Base-by-base conservation (phyloP, 1,284 basidiomycete species). In the Cutaneotrichosporon sp. region DNA sequence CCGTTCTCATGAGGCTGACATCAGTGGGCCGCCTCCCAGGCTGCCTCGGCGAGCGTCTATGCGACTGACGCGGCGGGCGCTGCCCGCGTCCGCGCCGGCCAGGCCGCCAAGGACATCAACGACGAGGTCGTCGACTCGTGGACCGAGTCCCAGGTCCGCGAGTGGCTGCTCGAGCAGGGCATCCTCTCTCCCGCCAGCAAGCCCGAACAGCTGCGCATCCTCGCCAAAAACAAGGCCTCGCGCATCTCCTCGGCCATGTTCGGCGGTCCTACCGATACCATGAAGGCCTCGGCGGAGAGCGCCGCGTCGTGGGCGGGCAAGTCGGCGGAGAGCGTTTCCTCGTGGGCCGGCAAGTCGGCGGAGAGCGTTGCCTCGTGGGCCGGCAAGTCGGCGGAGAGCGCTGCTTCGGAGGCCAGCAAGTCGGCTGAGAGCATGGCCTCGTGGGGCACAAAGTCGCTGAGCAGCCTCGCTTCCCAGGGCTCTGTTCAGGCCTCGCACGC, bases 131-230 rank as follows among this genome's bases (percentile, higher is more conserved):
- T 78, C 51, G 76, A 79, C 55, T 68, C 68, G 66, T 77, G 90
- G 90, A 83, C 87, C 65, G 90, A 94, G 67, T 85, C 83, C 25
- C 80, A 81, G 43, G 78, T 94, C 25, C 82, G 90, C 62, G 78
- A 86, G 60, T 93, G 86, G 75, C 79, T 96, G n/a, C 81, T 94
- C 53, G 82, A 89, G 66, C 84, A 91, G 60, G 90, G 90, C 41
- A 79, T 93, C 56, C 82, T 94, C 41, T 82, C 84, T 16, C 91
- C 91, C 12, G 80, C 81, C 22, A 85, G 87, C 4, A 84, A 84
- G 3, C 79, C 81, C 51, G 91, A 94, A 67, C 82, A 90, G 67
- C 83, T 96, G 27, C 78, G 85, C 16, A 75, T 86, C 16, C 79
- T 88, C 27, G 90, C 88, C 22, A 87, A 86, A 76, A 80, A 82